These are phyloP conservation scores for Cymbidium sinense DNA, from an alignment of 106 monocot species.

Conservation along the genomic window DNA sequence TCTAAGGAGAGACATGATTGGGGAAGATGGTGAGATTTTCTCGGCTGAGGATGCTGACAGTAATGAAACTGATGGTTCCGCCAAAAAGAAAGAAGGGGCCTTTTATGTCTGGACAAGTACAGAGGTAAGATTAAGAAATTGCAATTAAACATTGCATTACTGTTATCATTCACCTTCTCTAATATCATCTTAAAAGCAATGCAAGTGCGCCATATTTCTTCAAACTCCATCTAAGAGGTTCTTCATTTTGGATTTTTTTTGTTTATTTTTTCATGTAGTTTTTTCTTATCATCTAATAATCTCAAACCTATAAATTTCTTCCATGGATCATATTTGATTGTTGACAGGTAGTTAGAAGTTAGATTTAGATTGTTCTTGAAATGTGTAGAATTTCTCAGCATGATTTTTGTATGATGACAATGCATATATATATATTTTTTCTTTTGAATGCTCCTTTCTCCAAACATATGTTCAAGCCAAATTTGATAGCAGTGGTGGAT, in stretches of 20 bases:
- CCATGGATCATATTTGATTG: not conserved
- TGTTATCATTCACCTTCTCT: not conserved
- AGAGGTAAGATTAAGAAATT: conserved; percentile 42
- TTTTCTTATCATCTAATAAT: not conserved
- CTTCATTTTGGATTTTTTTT: not conserved
- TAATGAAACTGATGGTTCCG: conserved; percentile 59
- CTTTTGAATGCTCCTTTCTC: not conserved
- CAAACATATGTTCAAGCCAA: not conserved
- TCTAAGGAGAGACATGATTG: conserved; percentile 87
- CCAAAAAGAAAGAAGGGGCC: conserved; percentile 88
- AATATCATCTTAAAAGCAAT: no score
- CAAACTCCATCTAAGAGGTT: not conserved
- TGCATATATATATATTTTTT: not conserved
- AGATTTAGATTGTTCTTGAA: not conserved
- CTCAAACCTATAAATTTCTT: not conserved
- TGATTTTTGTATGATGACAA: not conserved
- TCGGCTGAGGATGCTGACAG: conserved; percentile 99
- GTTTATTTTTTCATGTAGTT: not conserved
- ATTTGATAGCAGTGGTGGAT: not conserved
- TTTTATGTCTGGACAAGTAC: conserved; percentile 90
- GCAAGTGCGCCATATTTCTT: not conserved
- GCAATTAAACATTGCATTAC: not conserved
- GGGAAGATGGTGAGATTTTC: conserved; percentile 72
- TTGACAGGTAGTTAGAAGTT: not conserved
- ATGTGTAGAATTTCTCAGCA: not conserved